Base-by-base conservation (phyloP, 495 filamentous ascomycete species). In the Viridothelium virens region DNA sequence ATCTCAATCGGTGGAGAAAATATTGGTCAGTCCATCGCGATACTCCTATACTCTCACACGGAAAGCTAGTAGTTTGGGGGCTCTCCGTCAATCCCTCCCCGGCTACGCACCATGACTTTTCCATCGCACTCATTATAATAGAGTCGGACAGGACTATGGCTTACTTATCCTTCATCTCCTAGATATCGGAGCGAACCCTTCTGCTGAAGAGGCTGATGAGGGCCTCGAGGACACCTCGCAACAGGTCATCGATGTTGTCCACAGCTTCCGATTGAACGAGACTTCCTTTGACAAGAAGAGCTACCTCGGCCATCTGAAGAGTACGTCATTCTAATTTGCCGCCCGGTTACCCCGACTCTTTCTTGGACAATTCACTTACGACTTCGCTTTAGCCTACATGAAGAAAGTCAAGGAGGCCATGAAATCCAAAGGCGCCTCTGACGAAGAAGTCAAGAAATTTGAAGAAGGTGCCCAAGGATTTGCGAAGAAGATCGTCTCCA, bases 161-260 rank as follows among this genome's bases (percentile, higher is more conserved):
- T 53, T 31, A 61, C 41, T 67, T 64, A 12, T 36, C 61, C 33
- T 34, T 7, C 41, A 44, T 44, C 41, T 18, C 33, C 31, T 67
- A 87, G 92, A 97, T 74, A 96, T 86, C 74, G 94, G 94, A 77
- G 95, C 91, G 81, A 98, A 97, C 81, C 90, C 94, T 67, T 97
- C 94, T 67, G 92, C 94, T 68, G 94, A 97, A 81, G 94, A 87
- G 72, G 87, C 76, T 64, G 91, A 87, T 33, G 92, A 93, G 68
- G 83, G 74, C 50, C 12, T 83, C 46, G 92, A 92, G 33, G 92
- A 92, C 65, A 73, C 73, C 66, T 76, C 78, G 65, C 76, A 88
- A 76, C 86, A 86, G 79, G 95, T 97, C 80, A 95, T 96, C 84
- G 92, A 98, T 78, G 85, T 97, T 70, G 86, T 96, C 76, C 81